Percentiles rank a stretch among this genome's conserved stretches.
Evolutionary conservation across 139 green algal genomes (phyloP).

Genomic region (Micromonas pusilla): DNA sequence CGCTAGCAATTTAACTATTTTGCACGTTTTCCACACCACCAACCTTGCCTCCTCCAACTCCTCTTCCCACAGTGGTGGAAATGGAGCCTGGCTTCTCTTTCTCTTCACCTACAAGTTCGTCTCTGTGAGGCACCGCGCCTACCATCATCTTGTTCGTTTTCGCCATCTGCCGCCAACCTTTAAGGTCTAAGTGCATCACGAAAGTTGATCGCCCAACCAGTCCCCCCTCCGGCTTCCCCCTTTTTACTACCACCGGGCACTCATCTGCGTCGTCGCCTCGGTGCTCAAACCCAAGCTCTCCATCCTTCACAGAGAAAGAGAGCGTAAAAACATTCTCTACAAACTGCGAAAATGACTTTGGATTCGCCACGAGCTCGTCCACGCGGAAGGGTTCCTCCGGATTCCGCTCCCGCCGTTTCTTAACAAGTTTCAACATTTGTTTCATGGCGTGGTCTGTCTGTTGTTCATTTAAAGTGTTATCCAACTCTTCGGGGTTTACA

Average conservation of each 20-base stretch:
- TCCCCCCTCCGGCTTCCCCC: neutral
- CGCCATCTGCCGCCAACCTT: neutral
- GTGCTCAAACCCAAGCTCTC: neutral
- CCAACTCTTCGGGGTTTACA: neutral
- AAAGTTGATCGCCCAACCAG: neutral
- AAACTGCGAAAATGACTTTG: constrained; percentile 5
- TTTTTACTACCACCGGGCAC: neutral
- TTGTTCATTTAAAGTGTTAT: neutral
- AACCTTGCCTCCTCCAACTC: no score
- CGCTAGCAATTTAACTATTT: no score
- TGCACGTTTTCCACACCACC: no score
- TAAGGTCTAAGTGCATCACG: constrained; percentile 10
- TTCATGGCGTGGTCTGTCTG: constrained; percentile 10
- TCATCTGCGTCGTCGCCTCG: neutral
- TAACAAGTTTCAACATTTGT: neutral
- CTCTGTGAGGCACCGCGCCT: neutral
- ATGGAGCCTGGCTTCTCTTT: no score
- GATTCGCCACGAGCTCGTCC: neutral
- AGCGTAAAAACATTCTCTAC: constrained; percentile 17
- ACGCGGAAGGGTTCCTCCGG: neutral
- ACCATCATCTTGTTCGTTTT: neutral
- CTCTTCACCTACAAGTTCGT: no score
- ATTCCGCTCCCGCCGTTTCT: neutral
- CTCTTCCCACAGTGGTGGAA: no score
- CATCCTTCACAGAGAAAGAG: constrained; percentile 8